Evolutionary conservation across 108 stramenopile genomes (phyloP).

Genomic region (Schizochytrium sp.): DNA sequence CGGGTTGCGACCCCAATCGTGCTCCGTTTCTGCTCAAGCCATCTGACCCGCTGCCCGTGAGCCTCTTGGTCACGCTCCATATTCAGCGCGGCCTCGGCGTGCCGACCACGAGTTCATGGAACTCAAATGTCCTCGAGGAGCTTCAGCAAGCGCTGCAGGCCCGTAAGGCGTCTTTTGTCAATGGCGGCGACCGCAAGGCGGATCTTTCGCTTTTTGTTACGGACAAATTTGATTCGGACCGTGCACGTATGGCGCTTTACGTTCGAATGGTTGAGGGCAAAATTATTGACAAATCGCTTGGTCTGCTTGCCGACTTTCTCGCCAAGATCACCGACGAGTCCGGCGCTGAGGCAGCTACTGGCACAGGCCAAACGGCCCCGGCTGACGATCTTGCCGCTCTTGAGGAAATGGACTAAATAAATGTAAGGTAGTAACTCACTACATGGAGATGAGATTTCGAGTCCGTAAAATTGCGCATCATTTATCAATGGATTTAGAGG

Average conservation of each 20-base stretch:
- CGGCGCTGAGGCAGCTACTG: not conserved
- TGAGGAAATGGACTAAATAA: not conserved
- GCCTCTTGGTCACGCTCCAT: not conserved
- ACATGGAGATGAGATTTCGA: too few relatives aligned
- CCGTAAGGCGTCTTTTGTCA: not conserved
- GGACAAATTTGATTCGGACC: not conserved
- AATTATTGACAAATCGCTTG: not conserved
- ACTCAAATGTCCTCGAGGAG: not conserved
- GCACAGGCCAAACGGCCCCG: not conserved
- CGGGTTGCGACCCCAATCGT: not conserved
- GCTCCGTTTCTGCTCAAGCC: not conserved
- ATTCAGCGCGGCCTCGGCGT: not conserved
- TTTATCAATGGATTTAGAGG: too few relatives aligned
- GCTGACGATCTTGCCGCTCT: not conserved
- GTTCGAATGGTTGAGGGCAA: not conserved
- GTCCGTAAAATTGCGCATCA: too few relatives aligned
- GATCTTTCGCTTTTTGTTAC: not conserved
- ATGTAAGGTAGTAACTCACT: too few relatives aligned
- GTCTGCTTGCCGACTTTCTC: not conserved
- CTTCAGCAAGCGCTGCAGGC: not conserved
- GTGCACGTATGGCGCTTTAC: not conserved
- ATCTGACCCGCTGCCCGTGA: not conserved
- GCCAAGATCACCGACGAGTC: not conserved
- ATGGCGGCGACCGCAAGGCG: not conserved
- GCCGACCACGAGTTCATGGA: not conserved